phyloP scores from a whole-genome alignment of 805 yeast species.

The Candida silvatica region DNA sequence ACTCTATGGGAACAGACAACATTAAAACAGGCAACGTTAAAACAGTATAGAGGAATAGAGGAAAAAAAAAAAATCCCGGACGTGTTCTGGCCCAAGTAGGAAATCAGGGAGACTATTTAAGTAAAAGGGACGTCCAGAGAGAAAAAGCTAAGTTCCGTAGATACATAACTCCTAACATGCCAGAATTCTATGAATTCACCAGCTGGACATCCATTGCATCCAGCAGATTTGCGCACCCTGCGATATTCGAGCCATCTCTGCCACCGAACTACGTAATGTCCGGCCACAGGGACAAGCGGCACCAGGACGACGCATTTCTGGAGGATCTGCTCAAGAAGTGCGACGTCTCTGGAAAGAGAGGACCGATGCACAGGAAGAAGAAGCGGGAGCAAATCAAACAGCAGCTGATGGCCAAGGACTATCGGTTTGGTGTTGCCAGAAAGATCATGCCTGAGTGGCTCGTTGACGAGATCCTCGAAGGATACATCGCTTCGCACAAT shows the following conservation, averaged over 20 bases:
- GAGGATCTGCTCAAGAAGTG: conserved; percentile 13
- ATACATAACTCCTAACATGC: background rate
- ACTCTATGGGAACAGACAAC: too few relatives aligned
- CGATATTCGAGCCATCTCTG: conserved; percentile 14
- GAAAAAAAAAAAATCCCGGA: too few relatives aligned
- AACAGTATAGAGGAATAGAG: too few relatives aligned
- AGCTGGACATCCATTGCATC: conserved; percentile 16
- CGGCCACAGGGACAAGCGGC: conserved; percentile 6
- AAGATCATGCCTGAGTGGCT: background rate
- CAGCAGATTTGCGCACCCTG: conserved; percentile 15
- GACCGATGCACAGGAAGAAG: too few relatives aligned
- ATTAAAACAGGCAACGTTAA: too few relatives aligned
- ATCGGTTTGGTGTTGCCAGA: background rate
- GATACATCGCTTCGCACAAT: conserved; percentile 10
- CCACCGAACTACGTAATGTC: conserved; percentile 11
- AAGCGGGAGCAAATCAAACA: too few relatives aligned
- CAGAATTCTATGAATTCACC: conserved; percentile 10
- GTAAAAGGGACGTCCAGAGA: too few relatives aligned
- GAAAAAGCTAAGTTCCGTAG: background rate
- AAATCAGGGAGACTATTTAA: too few relatives aligned
- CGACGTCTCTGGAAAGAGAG: conserved; percentile 18
- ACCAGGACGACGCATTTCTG: conserved; percentile 15
- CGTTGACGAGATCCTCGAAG: conserved; percentile 10
- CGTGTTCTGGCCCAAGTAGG: too few relatives aligned
- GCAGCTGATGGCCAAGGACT: too few relatives aligned